phyloP scores from a whole-genome alignment of 768 basidiomycete species.

The Mycena capillaripes region DNA sequence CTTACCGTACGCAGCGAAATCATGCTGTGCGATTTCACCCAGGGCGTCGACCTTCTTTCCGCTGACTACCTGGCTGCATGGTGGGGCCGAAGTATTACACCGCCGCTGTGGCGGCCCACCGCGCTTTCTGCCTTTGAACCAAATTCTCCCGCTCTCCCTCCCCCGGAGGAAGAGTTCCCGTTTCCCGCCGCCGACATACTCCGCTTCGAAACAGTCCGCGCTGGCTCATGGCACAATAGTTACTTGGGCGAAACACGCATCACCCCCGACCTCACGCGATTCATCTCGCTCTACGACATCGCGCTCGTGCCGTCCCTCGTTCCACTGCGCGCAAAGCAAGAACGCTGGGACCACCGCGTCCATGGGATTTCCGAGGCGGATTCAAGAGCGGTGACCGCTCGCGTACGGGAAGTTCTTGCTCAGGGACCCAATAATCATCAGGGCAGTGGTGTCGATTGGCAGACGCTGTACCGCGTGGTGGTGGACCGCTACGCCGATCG shows the following conservation, averaged over 20 bases:
- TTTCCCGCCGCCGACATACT: too few species aligned
- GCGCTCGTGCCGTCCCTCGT: neutral
- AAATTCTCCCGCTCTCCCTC: neutral
- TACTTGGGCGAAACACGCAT: neutral
- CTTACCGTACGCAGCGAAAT: conserved; percentile 52
- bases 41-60: conserved; percentile 44
- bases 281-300: neutral
- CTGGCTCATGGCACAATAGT: too few species aligned
- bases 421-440: neutral
- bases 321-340: neutral
- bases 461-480: neutral
- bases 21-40: too few species aligned
- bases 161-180: too few species aligned
- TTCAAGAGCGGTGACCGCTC: neutral
- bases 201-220: too few species aligned
- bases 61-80: conserved; percentile 33
- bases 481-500: neutral
- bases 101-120: too few species aligned
- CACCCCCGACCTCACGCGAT: neutral
- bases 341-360: neutral
- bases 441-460: neutral
- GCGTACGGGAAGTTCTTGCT: neutral
- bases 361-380: neutral
- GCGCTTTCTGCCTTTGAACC: too few species aligned
- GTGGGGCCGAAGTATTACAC: too few species aligned